Percentiles rank a stretch among this genome's conserved stretches.
These are phyloP conservation scores for Colletotrichum navitas DNA, from an alignment of 2,329 filamentous ascomycete genomes.

Conservation along the genomic window DNA sequence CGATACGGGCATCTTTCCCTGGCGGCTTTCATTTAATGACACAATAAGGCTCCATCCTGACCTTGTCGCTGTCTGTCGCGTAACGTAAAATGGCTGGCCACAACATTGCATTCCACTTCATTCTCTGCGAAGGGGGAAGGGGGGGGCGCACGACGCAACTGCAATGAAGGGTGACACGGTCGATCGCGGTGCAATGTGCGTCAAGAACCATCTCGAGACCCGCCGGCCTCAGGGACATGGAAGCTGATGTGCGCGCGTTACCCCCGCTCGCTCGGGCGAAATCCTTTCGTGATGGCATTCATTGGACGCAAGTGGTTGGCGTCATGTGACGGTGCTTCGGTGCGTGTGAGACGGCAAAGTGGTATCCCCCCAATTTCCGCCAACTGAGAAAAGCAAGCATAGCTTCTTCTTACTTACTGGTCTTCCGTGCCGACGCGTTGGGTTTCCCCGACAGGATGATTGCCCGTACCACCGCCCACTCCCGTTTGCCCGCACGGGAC, in stretches of 20 bases:
- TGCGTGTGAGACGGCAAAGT: background rate
- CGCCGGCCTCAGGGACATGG: background rate
- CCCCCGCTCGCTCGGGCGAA: background rate
- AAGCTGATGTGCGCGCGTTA: background rate
- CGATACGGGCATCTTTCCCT: slow-evolving; percentile 34
- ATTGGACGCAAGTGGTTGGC: background rate
- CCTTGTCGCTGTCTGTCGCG: slow-evolving; percentile 6
- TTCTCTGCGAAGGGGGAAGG: background rate
- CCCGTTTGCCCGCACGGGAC: background rate
- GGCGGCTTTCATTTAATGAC: slow-evolving; percentile 22
- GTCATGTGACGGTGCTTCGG: background rate
- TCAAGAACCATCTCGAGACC: background rate
- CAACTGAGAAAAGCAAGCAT: slow-evolving; percentile 2
- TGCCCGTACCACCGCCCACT: slow-evolving; percentile 3
- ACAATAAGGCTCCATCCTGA: background rate
- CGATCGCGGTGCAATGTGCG: slow-evolving; percentile 15
- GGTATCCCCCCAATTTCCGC: background rate
- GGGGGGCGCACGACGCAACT: background rate
- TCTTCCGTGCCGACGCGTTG: slow-evolving; percentile 3
- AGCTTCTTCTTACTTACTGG: background rate
- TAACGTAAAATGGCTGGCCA: slow-evolving; percentile 20
- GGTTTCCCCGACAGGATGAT: background rate
- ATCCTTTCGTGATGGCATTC: background rate
- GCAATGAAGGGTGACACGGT: slow-evolving; percentile 9
- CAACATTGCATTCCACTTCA: background rate